Conservation (phyloP, 75 land plant genomes). For the Selaginella tamariscina region DNA sequence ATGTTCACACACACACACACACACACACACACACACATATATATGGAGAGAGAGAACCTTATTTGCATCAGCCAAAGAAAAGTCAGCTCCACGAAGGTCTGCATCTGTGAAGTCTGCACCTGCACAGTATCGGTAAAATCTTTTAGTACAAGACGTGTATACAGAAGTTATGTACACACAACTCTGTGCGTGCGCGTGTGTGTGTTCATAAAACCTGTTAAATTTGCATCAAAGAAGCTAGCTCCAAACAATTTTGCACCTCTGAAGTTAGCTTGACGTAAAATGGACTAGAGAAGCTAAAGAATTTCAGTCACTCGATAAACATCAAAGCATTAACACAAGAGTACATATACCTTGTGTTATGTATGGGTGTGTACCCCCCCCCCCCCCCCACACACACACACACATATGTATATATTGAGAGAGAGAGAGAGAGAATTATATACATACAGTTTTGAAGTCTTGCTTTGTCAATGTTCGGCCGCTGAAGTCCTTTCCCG, state of each 20-base stretch:
- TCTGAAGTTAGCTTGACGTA: conserved; percentile 84
- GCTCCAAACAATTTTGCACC: conserved; percentile 84
- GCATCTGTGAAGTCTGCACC: conserved; percentile 92
- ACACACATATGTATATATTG: too few relatives aligned
- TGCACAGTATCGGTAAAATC: too few relatives aligned
- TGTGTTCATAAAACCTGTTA: conserved; percentile 49
- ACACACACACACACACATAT: too few relatives aligned
- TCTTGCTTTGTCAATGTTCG: conserved; percentile 79
- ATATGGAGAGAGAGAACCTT: too few relatives aligned
- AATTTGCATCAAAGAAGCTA: conserved; percentile 93
- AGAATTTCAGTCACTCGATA: neutral
- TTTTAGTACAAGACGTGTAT: neutral
- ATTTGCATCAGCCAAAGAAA: conserved; percentile 77
- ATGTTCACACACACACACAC: too few relatives aligned
- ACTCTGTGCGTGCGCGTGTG: too few relatives aligned
- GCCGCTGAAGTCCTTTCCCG: conserved; percentile 87
- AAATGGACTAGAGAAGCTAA: conserved; percentile 48
- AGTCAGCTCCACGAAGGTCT: conserved; percentile 82
- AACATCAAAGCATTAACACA: neutral
- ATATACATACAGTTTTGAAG: conserved; percentile 65
- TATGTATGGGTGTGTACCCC: too few relatives aligned
- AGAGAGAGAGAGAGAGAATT: too few relatives aligned
- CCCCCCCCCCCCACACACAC: too few relatives aligned
- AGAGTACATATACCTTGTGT: too few relatives aligned
- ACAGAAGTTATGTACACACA: neutral